A percentile compares a stretch with the other conserved stretches of the same genome.
Evolutionary conservation across 345 rosid genomes (phyloP).

Genomic region (Salix caprea): DNA sequence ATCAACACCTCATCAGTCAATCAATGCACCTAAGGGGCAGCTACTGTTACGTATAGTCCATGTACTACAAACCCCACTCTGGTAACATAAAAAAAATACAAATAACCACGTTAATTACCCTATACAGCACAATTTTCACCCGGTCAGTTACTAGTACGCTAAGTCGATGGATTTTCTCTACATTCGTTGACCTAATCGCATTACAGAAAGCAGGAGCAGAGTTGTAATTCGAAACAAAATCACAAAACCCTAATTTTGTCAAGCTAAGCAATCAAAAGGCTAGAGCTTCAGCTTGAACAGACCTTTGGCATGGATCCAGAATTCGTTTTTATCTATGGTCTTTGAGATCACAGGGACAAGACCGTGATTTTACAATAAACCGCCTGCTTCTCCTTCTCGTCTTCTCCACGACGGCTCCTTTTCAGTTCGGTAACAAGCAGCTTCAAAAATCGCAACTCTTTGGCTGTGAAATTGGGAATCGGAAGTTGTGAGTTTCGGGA

Average conservation of each 20-base stretch:
- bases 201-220: background rate
- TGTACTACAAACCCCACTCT: too few relatives aligned
- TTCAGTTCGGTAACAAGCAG: background rate
- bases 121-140: background rate
- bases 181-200: background rate
- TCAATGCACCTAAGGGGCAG: background rate
- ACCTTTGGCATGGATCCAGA: background rate
- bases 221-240: background rate
- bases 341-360: background rate
- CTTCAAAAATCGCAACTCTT: background rate
- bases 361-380: background rate
- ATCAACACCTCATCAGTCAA: background rate
- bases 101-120: too few relatives aligned
- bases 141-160: background rate
- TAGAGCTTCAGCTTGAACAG: background rate
- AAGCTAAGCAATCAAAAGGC: background rate
- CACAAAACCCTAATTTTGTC: background rate
- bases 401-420: background rate
- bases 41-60: too few relatives aligned
- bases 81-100: too few relatives aligned
- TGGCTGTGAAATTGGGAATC: background rate
- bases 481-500: background rate
- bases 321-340: background rate
- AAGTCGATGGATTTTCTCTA: background rate
- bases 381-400: background rate